A percentile compares a stretch with the other conserved stretches of the same genome.
Conservation (phyloP, 1,139 yeast species). For the Suhomyces coccinellae region DNA sequence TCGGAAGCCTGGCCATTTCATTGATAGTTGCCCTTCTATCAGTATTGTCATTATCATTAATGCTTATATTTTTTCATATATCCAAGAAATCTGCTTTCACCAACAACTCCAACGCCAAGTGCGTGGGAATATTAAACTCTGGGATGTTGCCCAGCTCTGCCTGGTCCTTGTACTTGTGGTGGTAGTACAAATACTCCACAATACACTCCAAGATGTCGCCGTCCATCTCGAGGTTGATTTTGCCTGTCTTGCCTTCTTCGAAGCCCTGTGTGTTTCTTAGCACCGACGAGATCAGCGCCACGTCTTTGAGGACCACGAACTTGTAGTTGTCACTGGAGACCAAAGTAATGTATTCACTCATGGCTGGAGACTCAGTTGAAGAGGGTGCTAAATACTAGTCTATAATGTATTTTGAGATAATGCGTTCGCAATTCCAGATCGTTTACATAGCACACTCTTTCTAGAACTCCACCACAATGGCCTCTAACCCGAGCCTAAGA, state of each 20-base stretch:
- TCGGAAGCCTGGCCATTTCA: too few species aligned
- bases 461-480: slow-evolving; percentile 13
- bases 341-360: slow-evolving; percentile 53
- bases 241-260: slow-evolving; percentile 53
- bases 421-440: too few species aligned
- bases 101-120: slow-evolving; percentile 83
- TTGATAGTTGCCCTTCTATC: too few species aligned
- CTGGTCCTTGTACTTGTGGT: slow-evolving; percentile 63
- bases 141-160: slow-evolving; percentile 64
- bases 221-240: slow-evolving; percentile 61
- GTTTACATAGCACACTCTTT: too few species aligned
- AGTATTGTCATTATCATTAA: too few species aligned
- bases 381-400: too few species aligned
- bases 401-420: too few species aligned
- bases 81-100: slow-evolving; percentile 92
- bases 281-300: slow-evolving; percentile 84
- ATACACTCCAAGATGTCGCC: slow-evolving; percentile 75
- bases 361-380: not conserved
- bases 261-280: slow-evolving; percentile 67
- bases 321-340: slow-evolving; percentile 74
- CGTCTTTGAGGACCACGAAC: slow-evolving; percentile 67
- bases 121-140: slow-evolving; percentile 89
- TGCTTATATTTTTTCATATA: slow-evolving; percentile 28
- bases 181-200: slow-evolving; percentile 82
- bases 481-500: slow-evolving; percentile 45